Evolutionary conservation across 2,329 filamentous ascomycete species (phyloP), one percentile per base, ranked within the genome.

Genomic region (Rosellinia necatrix): DNA sequence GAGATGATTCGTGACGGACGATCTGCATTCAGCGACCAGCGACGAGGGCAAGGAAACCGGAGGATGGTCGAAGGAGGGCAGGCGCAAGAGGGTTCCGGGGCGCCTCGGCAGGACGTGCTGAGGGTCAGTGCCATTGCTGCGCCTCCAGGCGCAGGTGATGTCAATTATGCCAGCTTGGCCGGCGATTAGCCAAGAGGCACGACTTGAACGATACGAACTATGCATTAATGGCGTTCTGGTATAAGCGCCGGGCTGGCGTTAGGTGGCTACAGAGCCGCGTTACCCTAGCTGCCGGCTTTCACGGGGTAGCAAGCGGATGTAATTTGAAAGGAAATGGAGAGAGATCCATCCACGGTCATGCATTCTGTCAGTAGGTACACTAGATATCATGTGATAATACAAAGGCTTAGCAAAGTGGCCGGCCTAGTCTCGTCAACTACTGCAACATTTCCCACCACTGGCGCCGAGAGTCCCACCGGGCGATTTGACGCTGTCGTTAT

Each of bases 401-500:
- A 68, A 55, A 17, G 35, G 21, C 59, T 59, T 34, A 32, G 42
- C 25, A 38, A 24, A 46, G 47, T n/a, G 37, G 10, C 38, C 6
- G 15, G 29, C n/a, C 22, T 13, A 21, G 37, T 49, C 38, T 21
- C 51, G 46, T 65, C 46, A 68, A 46, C 62, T 66, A 46, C 63
- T 62, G 21, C 63, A 57, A 46, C 69, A 68, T 40, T 57, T 69
- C 46, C 59, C 61, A 9, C 61, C 64, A 7, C 62, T 60, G 3
- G 64, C 61, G 42, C 64, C 63, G 13, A 64, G 64, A 19, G 57
- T 74, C 57, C 71, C 59, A 37, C 65, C 74, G 2, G 81, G 80
- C 48, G 85, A 78, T 74, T 92, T 96, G 67, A 97, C 85, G 29
- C 88, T 90, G 66, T 97, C 92, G 70, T 99, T 99, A 75, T 97